phyloP scores from a whole-genome alignment of 2,329 filamentous ascomycete species.

The Penicillium sclerotiorum region DNA sequence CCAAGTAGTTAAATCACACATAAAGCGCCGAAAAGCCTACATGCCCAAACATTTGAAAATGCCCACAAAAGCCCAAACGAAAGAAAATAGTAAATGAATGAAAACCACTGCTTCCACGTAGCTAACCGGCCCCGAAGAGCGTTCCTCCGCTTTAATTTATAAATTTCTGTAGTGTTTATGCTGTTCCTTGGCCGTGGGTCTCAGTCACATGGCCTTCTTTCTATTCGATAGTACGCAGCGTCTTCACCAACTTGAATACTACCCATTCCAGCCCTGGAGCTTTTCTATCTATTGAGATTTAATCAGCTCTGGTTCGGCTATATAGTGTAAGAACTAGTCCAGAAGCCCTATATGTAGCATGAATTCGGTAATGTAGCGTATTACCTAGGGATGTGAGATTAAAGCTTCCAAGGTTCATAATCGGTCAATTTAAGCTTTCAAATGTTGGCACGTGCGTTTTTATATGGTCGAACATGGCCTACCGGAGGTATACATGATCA shows the following conservation, averaged over 20 bases:
- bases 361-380: slow-evolving; percentile 2
- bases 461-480: neutral
- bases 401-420: slow-evolving; percentile 4
- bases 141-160: neutral
- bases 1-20: neutral
- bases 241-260: neutral
- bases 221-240: neutral
- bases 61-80: too few species aligned
- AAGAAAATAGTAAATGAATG: neutral
- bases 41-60: too few species aligned
- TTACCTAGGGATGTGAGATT: neutral
- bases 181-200: neutral
- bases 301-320: neutral
- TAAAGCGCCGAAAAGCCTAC: too few species aligned
- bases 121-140: neutral
- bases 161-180: neutral
- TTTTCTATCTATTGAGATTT: neutral
- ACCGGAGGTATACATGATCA: neutral
- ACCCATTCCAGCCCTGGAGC: neutral
- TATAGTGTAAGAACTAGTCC: neutral
- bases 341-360: neutral
- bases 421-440: neutral
- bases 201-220: neutral
- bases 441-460: too few species aligned
- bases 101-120: neutral